phyloP scores from a whole-genome alignment of 1,139 yeast genomes.

The Lodderomyces beijingensis region DNA sequence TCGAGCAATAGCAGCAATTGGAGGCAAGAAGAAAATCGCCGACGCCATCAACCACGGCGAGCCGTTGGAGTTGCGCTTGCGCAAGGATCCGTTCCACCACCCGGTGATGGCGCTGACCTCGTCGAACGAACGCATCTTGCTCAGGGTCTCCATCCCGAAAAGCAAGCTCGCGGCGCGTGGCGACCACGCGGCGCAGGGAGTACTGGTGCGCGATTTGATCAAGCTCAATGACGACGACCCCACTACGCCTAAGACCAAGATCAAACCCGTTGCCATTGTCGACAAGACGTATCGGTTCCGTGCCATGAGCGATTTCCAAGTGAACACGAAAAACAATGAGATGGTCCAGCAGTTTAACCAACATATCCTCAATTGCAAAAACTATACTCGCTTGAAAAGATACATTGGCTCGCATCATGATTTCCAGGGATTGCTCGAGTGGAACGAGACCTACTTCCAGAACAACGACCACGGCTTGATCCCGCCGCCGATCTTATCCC shows the following conservation, averaged over 20 bases:
- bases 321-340: slow-evolving; percentile 54
- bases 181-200: too few relatives aligned
- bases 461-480: slow-evolving; percentile 59
- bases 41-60: slow-evolving; percentile 16
- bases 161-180: too few relatives aligned
- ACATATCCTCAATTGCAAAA: slow-evolving; percentile 20
- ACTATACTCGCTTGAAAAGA: slow-evolving; percentile 35
- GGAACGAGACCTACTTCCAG: slow-evolving; percentile 16
- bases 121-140: slow-evolving; percentile 57
- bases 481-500: slow-evolving; percentile 84
- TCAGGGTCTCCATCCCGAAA: slow-evolving; percentile 70
- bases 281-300: slow-evolving; percentile 74
- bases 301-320: slow-evolving; percentile 86
- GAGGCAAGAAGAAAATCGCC: slow-evolving; percentile 54
- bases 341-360: slow-evolving; percentile 27
- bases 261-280: slow-evolving; percentile 64
- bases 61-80: slow-evolving; percentile 49
- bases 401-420: slow-evolving; percentile 37
- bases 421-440: slow-evolving; percentile 31
- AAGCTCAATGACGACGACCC: slow-evolving; percentile 14
- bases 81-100: slow-evolving; percentile 77
- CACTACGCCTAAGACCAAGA: slow-evolving; percentile 28
- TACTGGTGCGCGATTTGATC: slow-evolving; percentile 53
- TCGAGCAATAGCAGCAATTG: slow-evolving; percentile 70
- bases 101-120: slow-evolving; percentile 59